These are phyloP conservation scores for Neoarthrinium moseri DNA, from an alignment of 2,329 filamentous ascomycete species.

Conservation along the genomic window DNA sequence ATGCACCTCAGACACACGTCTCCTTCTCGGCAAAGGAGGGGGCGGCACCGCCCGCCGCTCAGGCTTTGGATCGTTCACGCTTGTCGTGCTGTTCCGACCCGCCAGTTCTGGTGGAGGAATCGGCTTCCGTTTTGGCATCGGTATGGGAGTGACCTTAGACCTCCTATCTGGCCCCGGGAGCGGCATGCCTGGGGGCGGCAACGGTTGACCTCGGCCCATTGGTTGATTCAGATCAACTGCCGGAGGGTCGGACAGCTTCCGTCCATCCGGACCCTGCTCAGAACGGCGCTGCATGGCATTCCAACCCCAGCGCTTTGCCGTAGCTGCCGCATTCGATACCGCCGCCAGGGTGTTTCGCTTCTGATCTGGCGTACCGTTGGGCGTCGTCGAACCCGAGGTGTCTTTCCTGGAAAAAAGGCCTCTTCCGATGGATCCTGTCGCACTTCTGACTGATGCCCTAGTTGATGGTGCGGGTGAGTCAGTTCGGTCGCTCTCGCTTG, in stretches of 20 bases:
- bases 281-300: constrained; percentile 29
- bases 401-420: constrained; percentile 28
- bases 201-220: constrained; percentile 31
- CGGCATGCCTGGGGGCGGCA: constrained; percentile 30
- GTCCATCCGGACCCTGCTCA: constrained; percentile 24
- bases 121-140: constrained; percentile 25
- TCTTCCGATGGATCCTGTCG: constrained; percentile 22
- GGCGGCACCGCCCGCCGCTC: constrained; percentile 26
- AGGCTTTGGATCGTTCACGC: constrained; percentile 17
- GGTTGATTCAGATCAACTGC: constrained; percentile 30
- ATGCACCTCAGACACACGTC: constrained; percentile 27
- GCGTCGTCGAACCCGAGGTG: constrained; percentile 15
- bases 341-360: constrained; percentile 28
- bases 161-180: constrained; percentile 28
- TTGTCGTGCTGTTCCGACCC: constrained; percentile 18
- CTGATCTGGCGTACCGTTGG: constrained; percentile 7
- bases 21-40: constrained; percentile 27
- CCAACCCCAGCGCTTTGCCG: constrained; percentile 31
- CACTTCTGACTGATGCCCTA: constrained; percentile 25
- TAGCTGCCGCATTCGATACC: constrained; percentile 29
- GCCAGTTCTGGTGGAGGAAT: constrained; percentile 21
- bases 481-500: constrained; percentile 15
- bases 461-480: constrained; percentile 22
- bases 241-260: constrained; percentile 27
- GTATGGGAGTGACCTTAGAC: constrained; percentile 19